Conservation (phyloP, 306 rosid genomes). For the Betula pendula region DNA sequence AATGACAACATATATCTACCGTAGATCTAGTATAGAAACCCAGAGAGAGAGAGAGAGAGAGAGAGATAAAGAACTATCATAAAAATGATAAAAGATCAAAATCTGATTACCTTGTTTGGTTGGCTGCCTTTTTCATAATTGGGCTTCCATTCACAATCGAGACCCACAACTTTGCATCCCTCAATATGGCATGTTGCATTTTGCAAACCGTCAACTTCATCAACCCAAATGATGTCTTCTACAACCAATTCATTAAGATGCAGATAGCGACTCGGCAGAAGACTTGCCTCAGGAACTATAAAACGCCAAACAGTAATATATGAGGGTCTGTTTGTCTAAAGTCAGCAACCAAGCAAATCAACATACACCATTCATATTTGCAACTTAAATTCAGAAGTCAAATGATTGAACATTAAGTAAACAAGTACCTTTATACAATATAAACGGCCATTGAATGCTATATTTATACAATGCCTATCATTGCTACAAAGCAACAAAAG, state of each 20-base stretch:
- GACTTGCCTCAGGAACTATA: conserved; percentile 61
- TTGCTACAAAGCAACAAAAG: background rate
- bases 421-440: background rate
- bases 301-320: conserved; percentile 17
- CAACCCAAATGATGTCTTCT: conserved; percentile 76
- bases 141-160: conserved; percentile 99
- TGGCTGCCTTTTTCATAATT: conserved; percentile 71
- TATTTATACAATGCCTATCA: background rate
- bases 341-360: conserved; percentile 20
- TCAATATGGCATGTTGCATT: conserved; percentile 70
- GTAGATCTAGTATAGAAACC: background rate
- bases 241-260: conserved; percentile 58
- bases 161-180: conserved; percentile 75
- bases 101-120: conserved; percentile 73
- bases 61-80: conserved; percentile 13
- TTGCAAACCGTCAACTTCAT: conserved; percentile 57
- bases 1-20: background rate
- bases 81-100: conserved; percentile 15
- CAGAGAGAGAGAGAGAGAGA: conserved; percentile 20
- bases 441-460: background rate
- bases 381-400: conserved; percentile 12
- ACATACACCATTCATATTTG: background rate
- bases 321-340: conserved; percentile 22
- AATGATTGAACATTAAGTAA: conserved; percentile 1
- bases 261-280: conserved; percentile 57